Evolutionary conservation across 331 rosid species (phyloP).

Genomic region (Quercus tomentella): DNA sequence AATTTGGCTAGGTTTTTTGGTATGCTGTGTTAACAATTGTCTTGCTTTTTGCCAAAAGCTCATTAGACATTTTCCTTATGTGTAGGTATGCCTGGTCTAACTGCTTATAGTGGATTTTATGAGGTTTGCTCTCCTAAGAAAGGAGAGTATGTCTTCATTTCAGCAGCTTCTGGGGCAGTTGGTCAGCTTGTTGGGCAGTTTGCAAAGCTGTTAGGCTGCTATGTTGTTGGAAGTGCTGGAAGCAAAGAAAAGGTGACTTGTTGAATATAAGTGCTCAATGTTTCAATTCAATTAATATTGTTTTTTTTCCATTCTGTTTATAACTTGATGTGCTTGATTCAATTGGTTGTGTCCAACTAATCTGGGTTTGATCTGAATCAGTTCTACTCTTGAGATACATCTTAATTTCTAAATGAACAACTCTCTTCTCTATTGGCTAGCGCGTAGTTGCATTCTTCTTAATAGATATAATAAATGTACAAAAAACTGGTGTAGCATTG

Average conservation of each 20-base stretch:
- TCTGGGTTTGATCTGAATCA: neutral
- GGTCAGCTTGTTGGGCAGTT: slow-evolving; percentile 35
- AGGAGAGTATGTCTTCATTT: slow-evolving; percentile 2
- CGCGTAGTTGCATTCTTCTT: too few species aligned
- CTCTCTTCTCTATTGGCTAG: neutral
- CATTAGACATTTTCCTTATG: neutral
- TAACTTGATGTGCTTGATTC: neutral
- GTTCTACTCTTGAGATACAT: neutral
- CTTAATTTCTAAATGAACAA: neutral
- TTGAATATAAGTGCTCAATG: neutral
- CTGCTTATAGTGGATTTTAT: slow-evolving; percentile 12
- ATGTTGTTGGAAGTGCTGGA: slow-evolving; percentile 31
- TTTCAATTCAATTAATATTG: neutral
- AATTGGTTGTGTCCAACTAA: neutral
- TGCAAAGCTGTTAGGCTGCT: slow-evolving; percentile 24
- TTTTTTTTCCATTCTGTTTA: too few species aligned
- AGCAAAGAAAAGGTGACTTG: slow-evolving; percentile 6
- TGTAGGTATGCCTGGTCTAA: slow-evolving; percentile 26
- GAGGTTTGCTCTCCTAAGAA: neutral
- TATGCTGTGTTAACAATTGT: neutral
- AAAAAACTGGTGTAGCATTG: too few species aligned
- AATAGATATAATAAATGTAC: too few species aligned
- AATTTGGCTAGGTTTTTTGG: neutral
- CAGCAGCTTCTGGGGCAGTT: slow-evolving; percentile 29
- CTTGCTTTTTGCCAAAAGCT: neutral